Conservation (phyloP, 2,329 filamentous ascomycete species). For the Peltaster fructicola region DNA sequence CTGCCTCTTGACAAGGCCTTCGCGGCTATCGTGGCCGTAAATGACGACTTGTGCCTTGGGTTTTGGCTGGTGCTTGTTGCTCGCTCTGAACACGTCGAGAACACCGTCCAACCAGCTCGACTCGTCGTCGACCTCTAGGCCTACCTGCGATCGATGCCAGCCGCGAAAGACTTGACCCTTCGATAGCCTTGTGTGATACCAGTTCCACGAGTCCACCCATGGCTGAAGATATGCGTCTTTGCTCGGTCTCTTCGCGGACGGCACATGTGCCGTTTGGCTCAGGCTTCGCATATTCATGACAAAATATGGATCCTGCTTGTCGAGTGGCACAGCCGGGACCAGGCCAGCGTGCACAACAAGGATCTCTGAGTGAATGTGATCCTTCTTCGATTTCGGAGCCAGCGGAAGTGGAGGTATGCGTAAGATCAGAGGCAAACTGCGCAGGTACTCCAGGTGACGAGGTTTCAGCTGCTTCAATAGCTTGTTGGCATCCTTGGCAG, state of each 20-base stretch:
- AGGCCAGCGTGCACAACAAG: conserved; percentile 75
- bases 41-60: conserved; percentile 46
- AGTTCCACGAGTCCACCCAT: conserved; percentile 17
- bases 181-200: conserved; percentile 10
- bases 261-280: conserved; percentile 42
- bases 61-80: conserved; percentile 14
- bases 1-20: conserved; percentile 45
- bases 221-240: conserved; percentile 11
- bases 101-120: not conserved
- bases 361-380: conserved; percentile 33
- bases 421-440: conserved; percentile 20
- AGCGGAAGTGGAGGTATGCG: conserved; percentile 16
- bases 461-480: conserved; percentile 14
- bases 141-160: not conserved
- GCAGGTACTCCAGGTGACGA: conserved; percentile 17
- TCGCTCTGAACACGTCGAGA: conserved; percentile 1
- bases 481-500: conserved; percentile 11
- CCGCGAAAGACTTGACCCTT: conserved; percentile 1
- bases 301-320: conserved; percentile 56
- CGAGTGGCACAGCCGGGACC: conserved; percentile 53
- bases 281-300: conserved; percentile 89
- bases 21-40: conserved; percentile 72
- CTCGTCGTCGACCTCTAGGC: conserved; percentile 1
- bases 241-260: conserved; percentile 23
- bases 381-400: conserved; percentile 6